Percentiles rank a stretch among this genome's conserved stretches.
Conservation (phyloP, 2,329 filamentous ascomycete genomes). For the Fusarium mexicanum region DNA sequence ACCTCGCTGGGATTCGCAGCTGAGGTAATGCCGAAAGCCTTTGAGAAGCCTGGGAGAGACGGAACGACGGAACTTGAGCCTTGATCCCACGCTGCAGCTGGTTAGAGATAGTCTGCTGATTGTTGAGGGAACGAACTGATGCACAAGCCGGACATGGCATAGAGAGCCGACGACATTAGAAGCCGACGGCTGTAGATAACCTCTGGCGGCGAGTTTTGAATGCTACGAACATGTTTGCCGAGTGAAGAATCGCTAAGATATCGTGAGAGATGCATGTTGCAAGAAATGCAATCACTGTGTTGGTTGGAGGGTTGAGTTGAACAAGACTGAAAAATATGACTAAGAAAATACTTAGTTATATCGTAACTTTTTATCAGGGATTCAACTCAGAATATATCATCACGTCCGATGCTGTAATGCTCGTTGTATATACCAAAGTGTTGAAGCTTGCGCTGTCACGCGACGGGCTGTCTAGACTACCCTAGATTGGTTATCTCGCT, state of each 20-base stretch:
- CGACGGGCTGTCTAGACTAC: not conserved
- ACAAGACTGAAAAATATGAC: not conserved
- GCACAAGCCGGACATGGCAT: constrained; percentile 27
- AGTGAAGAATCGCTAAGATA: constrained; percentile 8
- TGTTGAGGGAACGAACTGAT: not conserved
- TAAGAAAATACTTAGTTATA: not conserved
- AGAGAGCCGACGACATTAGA: constrained; percentile 13
- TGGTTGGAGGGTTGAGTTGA: not conserved
- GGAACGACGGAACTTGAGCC: constrained; percentile 30
- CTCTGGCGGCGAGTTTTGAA: constrained; percentile 23
- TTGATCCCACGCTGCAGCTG: constrained; percentile 18
- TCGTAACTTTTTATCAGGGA: fast-evolving
- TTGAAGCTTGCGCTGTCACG: not conserved
- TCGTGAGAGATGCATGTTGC: not conserved
- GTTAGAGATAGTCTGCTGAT: not conserved
- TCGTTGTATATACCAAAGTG: not conserved
- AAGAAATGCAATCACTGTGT: fast-evolving
- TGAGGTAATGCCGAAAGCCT: constrained; percentile 19
- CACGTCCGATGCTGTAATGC: not conserved
- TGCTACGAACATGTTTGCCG: constrained; percentile 13
- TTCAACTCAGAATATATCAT: not conserved
- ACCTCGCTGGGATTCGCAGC: constrained; percentile 23
- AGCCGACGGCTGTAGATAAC: constrained; percentile 19
- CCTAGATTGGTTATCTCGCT: not conserved
- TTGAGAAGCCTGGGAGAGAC: constrained; percentile 26